Base-by-base conservation (phyloP, 2,329 filamentous ascomycete genomes). In the Cladosporium sp. region DNA sequence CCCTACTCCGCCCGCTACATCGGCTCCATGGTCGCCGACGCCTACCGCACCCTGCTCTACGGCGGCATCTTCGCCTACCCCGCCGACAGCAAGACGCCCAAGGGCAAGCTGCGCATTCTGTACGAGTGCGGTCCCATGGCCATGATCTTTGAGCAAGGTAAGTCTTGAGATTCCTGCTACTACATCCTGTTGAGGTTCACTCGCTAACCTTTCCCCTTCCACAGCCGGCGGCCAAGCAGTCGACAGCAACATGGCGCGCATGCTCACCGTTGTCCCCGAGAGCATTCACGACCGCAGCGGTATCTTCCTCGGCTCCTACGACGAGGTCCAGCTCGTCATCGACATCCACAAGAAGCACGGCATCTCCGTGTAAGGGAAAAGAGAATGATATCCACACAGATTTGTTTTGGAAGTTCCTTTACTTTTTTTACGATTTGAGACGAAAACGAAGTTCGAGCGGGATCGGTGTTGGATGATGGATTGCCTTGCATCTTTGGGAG, bases 61-160 rank as follows among this genome's bases (percentile, higher is more conserved):
- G 93, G 93, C 56, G 93, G 93, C 61, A 87, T 98, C 68, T 98
- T 98, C 71, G 93, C 93, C 42, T 98, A 98, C 69, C 93, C 93
- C 0, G 89, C 92, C 11, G 93, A 98, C 69, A 95, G 91, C 78
- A 97, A 98, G 84, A 95, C 87, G 67, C 89, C 91, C 59, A 98
- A 97, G 83, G 93, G 93, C 62, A 98, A 98, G 79, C 81, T 98
- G 61, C 82, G 93, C 60, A 98, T 98, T 61, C 71, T 98, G 64
- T 98, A 98, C 74, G 93, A 98, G 77, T 98, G 93, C 69, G 93
- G 93, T 11, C 93, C 93, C 37, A 98, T 98, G 93, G 93, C 93
- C 19, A 87, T 97, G 85, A 82, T 98, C 6, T 97, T 98, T 71
- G 93, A 98, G 75, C 96, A 98, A 74, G 93, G 88, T 92, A 72